phyloP scores from a whole-genome alignment of 106 monocot genomes.

The Chionographis japonica region DNA sequence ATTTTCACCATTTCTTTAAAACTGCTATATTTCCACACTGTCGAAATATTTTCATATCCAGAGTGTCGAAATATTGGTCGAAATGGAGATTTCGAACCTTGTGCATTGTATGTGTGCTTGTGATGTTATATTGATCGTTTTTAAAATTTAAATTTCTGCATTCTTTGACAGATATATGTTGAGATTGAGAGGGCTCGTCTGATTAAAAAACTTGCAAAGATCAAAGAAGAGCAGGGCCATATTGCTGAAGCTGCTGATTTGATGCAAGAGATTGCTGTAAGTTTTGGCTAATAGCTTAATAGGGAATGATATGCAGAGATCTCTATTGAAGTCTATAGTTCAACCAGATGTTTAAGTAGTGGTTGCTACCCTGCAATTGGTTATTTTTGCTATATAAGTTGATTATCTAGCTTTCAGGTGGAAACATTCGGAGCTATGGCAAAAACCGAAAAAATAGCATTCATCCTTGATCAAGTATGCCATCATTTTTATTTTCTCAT shows the following conservation, averaged over 20 bases:
- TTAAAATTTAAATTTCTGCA: neutral
- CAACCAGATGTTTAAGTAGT: neutral
- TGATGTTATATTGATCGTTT: neutral
- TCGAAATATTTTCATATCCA: no score
- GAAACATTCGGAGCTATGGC: conserved; percentile 99
- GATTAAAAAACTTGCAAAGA: conserved; percentile 94
- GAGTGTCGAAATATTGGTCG: no score
- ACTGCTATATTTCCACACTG: no score
- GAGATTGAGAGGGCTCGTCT: conserved; percentile 95
- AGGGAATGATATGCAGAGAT: no score
- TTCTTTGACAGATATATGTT: conserved; percentile 79
- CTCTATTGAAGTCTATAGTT: no score
- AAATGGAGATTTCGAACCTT: no score
- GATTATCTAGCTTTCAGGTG: conserved; percentile 41
- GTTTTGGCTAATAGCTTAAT: conserved; percentile 4
- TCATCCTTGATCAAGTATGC: conserved; percentile 94
- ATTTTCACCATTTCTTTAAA: no score
- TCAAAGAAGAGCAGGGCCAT: conserved; percentile 92
- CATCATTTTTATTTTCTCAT: conserved; percentile 1
- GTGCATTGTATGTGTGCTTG: neutral
- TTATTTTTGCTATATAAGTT: neutral
- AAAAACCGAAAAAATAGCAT: conserved; percentile 98
- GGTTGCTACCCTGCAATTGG: neutral
- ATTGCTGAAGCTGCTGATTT: conserved; percentile 98
- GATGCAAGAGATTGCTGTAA: conserved; percentile 99